Conservation (phyloP, 2,329 filamentous ascomycete genomes). For the Cercospora sp. region DNA sequence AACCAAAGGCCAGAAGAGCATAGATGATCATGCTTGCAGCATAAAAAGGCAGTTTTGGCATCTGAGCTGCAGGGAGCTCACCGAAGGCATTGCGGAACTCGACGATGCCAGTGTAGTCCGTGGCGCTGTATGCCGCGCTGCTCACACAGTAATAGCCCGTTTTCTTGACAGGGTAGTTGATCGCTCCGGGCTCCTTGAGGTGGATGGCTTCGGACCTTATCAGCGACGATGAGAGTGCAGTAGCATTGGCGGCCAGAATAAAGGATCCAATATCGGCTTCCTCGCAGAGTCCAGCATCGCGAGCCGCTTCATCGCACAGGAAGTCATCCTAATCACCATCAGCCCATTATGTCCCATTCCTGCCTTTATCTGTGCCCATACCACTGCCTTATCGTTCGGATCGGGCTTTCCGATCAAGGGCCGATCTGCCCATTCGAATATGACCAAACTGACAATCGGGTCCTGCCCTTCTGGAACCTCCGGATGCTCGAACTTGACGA, state of each 20-base stretch:
- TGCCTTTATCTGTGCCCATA: not conserved
- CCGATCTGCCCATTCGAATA: constrained; percentile 94
- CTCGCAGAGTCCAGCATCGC: constrained; percentile 71
- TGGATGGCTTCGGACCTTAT: constrained; percentile 81
- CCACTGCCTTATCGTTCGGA: constrained; percentile 40
- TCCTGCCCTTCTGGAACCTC: constrained; percentile 61
- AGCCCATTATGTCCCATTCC: constrained; percentile 9
- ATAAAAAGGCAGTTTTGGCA: constrained; percentile 96
- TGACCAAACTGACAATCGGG: constrained; percentile 76
- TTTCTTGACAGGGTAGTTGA: constrained; percentile 82
- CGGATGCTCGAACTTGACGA: constrained; percentile 71
- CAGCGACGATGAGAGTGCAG: constrained; percentile 65
- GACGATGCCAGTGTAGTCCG: constrained; percentile 75
- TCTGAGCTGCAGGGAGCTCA: constrained; percentile 91
- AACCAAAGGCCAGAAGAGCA: constrained; percentile 80
- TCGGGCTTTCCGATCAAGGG: constrained; percentile 70
- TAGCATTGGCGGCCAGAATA: constrained; percentile 75
- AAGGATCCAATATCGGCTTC: constrained; percentile 78
- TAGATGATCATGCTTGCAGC: constrained; percentile 92
- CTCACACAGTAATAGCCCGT: constrained; percentile 97
- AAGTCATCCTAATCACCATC: constrained; percentile 55
- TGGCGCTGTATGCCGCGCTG: constrained; percentile 67
- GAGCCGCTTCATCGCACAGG: constrained; percentile 74
- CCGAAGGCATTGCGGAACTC: constrained; percentile 96
- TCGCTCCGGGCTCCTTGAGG: constrained; percentile 69